A percentile compares a stretch with the other conserved stretches of the same genome.
Evolutionary conservation across 2,329 filamentous ascomycete species (phyloP).

Genomic region (Juglanconis juglandina): DNA sequence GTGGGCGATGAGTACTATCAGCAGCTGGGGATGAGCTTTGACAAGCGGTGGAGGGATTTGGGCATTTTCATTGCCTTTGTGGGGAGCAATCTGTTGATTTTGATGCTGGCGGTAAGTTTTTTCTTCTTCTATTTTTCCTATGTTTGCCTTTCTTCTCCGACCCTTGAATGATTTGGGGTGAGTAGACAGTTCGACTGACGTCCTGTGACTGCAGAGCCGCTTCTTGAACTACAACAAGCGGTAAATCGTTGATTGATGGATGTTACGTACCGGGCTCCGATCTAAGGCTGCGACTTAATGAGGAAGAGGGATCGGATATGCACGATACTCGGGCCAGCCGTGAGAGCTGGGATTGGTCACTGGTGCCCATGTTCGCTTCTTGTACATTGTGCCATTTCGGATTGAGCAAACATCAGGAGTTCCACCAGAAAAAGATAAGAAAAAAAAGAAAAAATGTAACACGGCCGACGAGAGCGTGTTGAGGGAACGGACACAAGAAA

Average conservation of each 20-base stretch:
- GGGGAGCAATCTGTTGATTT: slow-evolving; percentile 68
- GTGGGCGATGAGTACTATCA: slow-evolving; percentile 78
- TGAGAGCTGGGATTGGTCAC: too few species aligned
- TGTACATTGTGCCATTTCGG: too few species aligned
- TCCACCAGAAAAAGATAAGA: too few species aligned
- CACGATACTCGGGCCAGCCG: too few species aligned
- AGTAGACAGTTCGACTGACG: neutral
- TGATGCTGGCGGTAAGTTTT: slow-evolving; percentile 49
- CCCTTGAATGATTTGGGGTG: neutral
- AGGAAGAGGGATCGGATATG: neutral
- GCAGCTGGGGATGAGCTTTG: slow-evolving; percentile 63
- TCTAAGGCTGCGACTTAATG: neutral
- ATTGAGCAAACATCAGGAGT: too few species aligned
- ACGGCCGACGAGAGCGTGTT: too few species aligned
- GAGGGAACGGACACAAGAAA: too few species aligned
- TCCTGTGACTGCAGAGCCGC: slow-evolving; percentile 35
- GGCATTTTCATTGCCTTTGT: slow-evolving; percentile 77
- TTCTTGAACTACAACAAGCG: slow-evolving; percentile 54
- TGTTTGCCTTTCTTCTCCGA: neutral
- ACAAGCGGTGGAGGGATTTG: slow-evolving; percentile 73
- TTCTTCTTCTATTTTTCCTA: neutral
- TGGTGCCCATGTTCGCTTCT: too few species aligned
- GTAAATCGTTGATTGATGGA: slow-evolving; percentile 23
- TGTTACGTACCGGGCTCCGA: neutral
- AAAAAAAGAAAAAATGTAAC: too few species aligned